Conservation (phyloP, 192 early-diverging fungal species). For the Phycomyces blakesleeanus region DNA sequence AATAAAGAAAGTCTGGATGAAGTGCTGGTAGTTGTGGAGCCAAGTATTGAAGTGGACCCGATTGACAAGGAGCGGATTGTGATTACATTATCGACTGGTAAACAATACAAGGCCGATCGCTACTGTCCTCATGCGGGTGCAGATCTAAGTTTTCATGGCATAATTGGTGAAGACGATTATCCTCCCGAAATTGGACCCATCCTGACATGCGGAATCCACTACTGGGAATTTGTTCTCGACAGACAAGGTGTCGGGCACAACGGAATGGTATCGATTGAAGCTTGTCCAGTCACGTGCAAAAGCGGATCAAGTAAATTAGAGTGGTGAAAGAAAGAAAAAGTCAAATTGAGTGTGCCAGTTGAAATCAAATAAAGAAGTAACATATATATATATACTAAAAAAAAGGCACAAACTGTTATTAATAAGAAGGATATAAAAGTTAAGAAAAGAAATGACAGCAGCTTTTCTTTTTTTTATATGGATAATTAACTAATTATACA, state of each 20-base stretch:
- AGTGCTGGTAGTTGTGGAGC: neutral
- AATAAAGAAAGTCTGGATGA: neutral
- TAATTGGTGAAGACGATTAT: slow-evolving; percentile 28
- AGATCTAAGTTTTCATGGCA: slow-evolving; percentile 23
- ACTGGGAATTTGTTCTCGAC: slow-evolving; percentile 39
- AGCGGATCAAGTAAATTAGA: too few species aligned
- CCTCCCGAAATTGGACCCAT: slow-evolving; percentile 37
- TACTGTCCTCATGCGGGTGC: slow-evolving; percentile 40
- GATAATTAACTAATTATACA: too few species aligned
- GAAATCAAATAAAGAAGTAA: too few species aligned
- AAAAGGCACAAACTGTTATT: too few species aligned
- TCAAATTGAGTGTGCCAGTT: too few species aligned
- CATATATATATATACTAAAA: too few species aligned
- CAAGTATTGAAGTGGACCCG: slow-evolving; percentile 25
- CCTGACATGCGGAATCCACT: slow-evolving; percentile 32
- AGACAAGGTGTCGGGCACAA: slow-evolving; percentile 18
- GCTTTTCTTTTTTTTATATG: too few species aligned
- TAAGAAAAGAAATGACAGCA: too few species aligned
- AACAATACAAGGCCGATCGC: slow-evolving; percentile 30
- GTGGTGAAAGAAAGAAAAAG: too few species aligned
- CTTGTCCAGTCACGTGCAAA: slow-evolving; percentile 18
- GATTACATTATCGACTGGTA: slow-evolving; percentile 32
- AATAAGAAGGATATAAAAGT: too few species aligned
- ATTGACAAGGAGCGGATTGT: slow-evolving; percentile 29
- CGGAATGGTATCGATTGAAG: slow-evolving; percentile 26